phyloP scores from a whole-genome alignment of 73 alveolate genomes.

The Paramecium biaurelia region DNA sequence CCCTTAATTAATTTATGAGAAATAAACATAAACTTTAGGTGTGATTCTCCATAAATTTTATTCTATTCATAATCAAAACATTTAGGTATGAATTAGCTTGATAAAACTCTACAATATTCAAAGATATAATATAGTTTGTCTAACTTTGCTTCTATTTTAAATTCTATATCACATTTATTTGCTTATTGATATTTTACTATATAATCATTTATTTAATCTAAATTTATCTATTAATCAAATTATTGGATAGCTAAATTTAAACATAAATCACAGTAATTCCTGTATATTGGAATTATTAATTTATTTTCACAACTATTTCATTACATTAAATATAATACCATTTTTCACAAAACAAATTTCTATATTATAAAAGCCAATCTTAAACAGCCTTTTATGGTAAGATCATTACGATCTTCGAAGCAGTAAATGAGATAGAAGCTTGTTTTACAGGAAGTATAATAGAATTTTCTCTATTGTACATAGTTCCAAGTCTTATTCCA shows the following conservation, averaged over 20 bases:
- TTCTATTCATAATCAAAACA: not conserved
- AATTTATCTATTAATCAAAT: not conserved
- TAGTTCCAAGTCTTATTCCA: not conserved
- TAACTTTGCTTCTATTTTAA: not conserved
- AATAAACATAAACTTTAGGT: not conserved
- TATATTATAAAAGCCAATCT: not conserved
- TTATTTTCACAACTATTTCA: not conserved
- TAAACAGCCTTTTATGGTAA: not conserved
- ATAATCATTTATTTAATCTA: not conserved
- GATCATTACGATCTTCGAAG: not conserved
- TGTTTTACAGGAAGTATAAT: not conserved
- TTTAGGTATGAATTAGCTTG: not conserved
- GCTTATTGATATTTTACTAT: not conserved
- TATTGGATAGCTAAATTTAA: not conserved
- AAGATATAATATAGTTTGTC: not conserved
- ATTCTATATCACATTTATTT: not conserved
- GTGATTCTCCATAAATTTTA: not conserved
- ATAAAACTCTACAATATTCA: not conserved
- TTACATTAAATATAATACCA: not conserved
- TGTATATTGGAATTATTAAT: not conserved
- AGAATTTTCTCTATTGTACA: not conserved
- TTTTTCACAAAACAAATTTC: not conserved
- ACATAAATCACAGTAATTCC: not conserved
- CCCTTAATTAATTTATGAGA: not conserved
- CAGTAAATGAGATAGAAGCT: not conserved